These are phyloP conservation scores for Zopfia rhizophila DNA, from an alignment of 2,329 filamentous ascomycete species.

Conservation along the genomic window DNA sequence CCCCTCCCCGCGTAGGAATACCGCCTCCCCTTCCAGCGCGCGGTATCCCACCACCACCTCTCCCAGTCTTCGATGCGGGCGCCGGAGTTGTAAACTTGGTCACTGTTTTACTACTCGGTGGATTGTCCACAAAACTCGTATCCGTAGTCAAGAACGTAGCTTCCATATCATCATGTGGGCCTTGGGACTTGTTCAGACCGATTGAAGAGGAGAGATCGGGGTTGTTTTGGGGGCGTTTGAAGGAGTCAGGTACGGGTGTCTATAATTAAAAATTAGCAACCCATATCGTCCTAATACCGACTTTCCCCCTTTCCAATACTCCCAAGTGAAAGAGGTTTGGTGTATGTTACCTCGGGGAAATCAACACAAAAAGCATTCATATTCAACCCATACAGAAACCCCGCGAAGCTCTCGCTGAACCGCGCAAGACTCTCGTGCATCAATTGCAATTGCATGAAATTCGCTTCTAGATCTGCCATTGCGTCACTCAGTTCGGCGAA, in stretches of 20 bases:
- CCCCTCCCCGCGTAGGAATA: constrained; percentile 47
- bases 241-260: constrained; percentile 87
- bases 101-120: constrained; percentile 65
- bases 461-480: constrained; percentile 94
- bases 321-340: neutral
- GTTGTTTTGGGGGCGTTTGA: constrained; percentile 60
- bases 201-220: constrained; percentile 32
- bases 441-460: constrained; percentile 95
- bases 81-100: constrained; percentile 54
- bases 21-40: constrained; percentile 43
- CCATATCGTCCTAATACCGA: neutral
- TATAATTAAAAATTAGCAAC: constrained; percentile 46
- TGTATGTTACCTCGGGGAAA: constrained; percentile 81
- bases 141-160: constrained; percentile 95
- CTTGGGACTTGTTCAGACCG: constrained; percentile 34
- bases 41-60: constrained; percentile 47
- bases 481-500: constrained; percentile 94
- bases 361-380: constrained; percentile 99
- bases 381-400: constrained; percentile 94
- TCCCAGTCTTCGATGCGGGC: constrained; percentile 32
- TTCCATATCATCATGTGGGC: constrained; percentile 65
- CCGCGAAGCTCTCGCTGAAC: constrained; percentile 96
- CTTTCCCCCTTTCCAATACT: neutral
- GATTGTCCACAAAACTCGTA: constrained; percentile 90
- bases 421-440: constrained; percentile 95